Percentiles rank a stretch among this genome's conserved stretches.
Conservation (phyloP, 2,329 filamentous ascomycete species). For the Botrytis cinerea region DNA sequence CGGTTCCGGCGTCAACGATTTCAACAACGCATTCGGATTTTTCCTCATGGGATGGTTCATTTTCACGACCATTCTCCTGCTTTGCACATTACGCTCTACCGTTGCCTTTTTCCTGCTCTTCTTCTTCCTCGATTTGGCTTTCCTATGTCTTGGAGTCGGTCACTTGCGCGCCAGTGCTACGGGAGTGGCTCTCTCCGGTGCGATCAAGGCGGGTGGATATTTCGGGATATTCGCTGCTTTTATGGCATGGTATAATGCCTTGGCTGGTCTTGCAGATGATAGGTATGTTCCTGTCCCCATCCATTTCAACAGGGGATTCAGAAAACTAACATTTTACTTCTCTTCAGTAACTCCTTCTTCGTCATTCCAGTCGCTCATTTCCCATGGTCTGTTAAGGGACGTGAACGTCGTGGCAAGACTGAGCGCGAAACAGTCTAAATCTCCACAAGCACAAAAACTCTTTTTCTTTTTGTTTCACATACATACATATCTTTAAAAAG, state of each 20-base stretch:
- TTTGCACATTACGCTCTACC: slow-evolving; percentile 58
- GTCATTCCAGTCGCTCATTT: slow-evolving; percentile 90
- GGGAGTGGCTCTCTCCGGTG: slow-evolving; percentile 45
- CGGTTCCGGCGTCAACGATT: slow-evolving; percentile 32
- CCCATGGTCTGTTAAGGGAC: slow-evolving; percentile 84
- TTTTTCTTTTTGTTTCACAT: not conserved
- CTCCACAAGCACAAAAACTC: not conserved
- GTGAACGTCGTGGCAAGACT: slow-evolving; percentile 57
- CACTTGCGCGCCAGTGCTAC: slow-evolving; percentile 31
- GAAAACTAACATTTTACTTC: slow-evolving; percentile 42
- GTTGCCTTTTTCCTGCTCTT: slow-evolving; percentile 62
- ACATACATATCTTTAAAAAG: not conserved
- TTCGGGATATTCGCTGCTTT: slow-evolving; percentile 84
- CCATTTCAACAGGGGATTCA: too few relatives aligned
- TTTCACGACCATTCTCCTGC: slow-evolving; percentile 58
- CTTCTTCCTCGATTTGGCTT: slow-evolving; percentile 58
- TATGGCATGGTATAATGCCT: slow-evolving; percentile 82
- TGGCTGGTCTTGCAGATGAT: slow-evolving; percentile 77
- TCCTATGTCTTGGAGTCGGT: slow-evolving; percentile 56
- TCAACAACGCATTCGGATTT: slow-evolving; percentile 56
- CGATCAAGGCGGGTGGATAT: slow-evolving; percentile 69
- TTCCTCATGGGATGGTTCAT: slow-evolving; percentile 65
- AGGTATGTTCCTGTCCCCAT: slow-evolving; percentile 49
- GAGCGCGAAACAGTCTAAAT: slow-evolving; percentile 42
- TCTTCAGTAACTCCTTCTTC: slow-evolving; percentile 78